Evolutionary conservation across 2,329 filamentous ascomycete species (phyloP).

Genomic region (Alternaria angustiovoidea): DNA sequence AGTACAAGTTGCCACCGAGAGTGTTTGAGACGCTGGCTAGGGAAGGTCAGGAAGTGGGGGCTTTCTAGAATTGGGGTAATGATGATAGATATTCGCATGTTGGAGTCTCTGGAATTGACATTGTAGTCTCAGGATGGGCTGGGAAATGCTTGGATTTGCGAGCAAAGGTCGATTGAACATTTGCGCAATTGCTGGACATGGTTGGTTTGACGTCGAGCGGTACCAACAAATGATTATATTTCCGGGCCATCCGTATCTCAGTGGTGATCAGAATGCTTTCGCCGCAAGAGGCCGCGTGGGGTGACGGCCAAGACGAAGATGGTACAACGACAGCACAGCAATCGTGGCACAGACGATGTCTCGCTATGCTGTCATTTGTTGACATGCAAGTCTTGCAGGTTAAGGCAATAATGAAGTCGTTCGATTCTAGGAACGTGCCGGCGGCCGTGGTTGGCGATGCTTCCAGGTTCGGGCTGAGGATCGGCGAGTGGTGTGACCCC

Average conservation of each 20-base stretch:
- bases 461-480: constrained; percentile 4
- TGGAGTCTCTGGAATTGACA: constrained; percentile 2
- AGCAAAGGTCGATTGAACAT: neutral
- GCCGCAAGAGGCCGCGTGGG: constrained; percentile 3
- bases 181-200: neutral
- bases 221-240: neutral
- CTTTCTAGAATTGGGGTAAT: constrained; percentile 26
- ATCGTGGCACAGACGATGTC: neutral
- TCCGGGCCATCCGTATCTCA: neutral
- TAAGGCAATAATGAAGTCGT: neutral
- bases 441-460: constrained; percentile 1
- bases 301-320: neutral
- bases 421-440: neutral
- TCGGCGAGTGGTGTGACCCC: constrained; percentile 26
- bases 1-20: constrained; percentile 86
- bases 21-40: constrained; percentile 88
- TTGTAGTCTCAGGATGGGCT: neutral
- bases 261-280: neutral
- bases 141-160: neutral
- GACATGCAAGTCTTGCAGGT: neutral
- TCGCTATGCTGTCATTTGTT: neutral
- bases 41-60: constrained; percentile 63
- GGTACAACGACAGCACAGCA: neutral
- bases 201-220: constrained; percentile 5
- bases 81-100: neutral